Evolutionary conservation across 345 rosid genomes (phyloP), one percentile per base, ranked within the genome.

Genomic region (Brassica rapa): DNA sequence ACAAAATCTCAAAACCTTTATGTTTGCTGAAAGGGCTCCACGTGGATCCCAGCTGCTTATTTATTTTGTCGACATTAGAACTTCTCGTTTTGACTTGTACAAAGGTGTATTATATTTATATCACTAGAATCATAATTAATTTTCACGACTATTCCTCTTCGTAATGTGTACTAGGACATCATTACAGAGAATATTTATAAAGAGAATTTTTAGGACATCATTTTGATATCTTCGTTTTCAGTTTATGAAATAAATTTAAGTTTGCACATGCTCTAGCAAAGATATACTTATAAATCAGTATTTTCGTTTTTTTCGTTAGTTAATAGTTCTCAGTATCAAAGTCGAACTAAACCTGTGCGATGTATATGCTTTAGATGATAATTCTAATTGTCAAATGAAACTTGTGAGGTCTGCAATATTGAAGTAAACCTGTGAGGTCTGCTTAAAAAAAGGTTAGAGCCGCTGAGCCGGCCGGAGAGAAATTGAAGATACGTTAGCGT

Each of bases 1-100:
- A 74, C 75, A 80, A 30, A 80, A 53, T 55, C 62, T 56, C 76
- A 55, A 70, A 70, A 69, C 72, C 68, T 68, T 4, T 37, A 24
- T 66, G 71, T 24, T 74, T 75, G 29, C 15, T 65, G 27, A 35
- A 4, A 25, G 24, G 77, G 61, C 32, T 63, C 62, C 33, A 62
- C 51, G 32, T 64, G 70, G 70, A 62, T 49, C 61, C 78, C 55
- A 49, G 55, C 55, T 14, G 60, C 14, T 30, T 73, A 16, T 29
- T 74, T 75, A 1, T 63, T 73, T 39, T 74, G 60, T 16, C 39
- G 46, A 68, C 72, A 23, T 16, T 25, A 33, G 5, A 66, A 57
- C 33, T 25, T 71, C 59, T 64, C 24, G 3, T 8, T 8, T 12
- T 60, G 8, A 2, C 0, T 74, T 25, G 21, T 63, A 33, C 8